A percentile compares a stretch with the other conserved stretches of the same genome.
phyloP scores from a whole-genome alignment of 176 grass and related monocot species.

The Carex parvula region DNA sequence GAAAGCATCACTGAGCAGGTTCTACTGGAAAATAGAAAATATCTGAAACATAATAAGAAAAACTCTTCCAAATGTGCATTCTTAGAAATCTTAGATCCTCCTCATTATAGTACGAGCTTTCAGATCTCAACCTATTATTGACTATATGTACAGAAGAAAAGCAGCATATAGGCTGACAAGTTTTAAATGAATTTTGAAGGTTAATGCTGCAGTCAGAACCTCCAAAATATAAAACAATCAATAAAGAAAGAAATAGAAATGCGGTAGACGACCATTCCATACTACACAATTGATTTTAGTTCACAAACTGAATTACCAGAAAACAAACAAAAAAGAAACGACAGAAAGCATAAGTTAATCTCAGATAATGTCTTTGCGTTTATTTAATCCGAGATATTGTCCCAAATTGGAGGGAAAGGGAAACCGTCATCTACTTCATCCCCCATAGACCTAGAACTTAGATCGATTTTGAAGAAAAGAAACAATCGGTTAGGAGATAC shows the following conservation, averaged over 20 bases:
- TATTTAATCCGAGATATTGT: background rate
- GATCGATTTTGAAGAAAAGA: background rate
- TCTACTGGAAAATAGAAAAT: background rate
- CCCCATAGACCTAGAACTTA: background rate
- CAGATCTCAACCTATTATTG: background rate
- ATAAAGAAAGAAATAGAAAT: too few relatives aligned
- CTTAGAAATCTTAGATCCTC: background rate
- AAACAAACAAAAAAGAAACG: background rate
- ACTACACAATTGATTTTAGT: too few relatives aligned
- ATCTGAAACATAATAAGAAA: background rate
- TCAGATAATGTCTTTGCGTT: background rate
- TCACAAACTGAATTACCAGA: too few relatives aligned
- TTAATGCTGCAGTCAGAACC: too few relatives aligned
- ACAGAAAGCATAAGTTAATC: background rate
- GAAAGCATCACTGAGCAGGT: background rate
- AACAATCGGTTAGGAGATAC: background rate
- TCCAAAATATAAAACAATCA: too few relatives aligned
- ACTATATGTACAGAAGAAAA: background rate
- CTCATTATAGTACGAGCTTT: background rate
- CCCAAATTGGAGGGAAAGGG: background rate
- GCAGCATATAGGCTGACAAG: background rate
- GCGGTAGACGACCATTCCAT: too few relatives aligned
- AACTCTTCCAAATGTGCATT: background rate
- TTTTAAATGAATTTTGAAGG: too few relatives aligned
- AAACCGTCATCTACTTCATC: background rate